A percentile compares a stretch with the other conserved stretches of the same genome.
phyloP scores from a whole-genome alignment of 495 filamentous ascomycete genomes.

The Neurospora sp. region DNA sequence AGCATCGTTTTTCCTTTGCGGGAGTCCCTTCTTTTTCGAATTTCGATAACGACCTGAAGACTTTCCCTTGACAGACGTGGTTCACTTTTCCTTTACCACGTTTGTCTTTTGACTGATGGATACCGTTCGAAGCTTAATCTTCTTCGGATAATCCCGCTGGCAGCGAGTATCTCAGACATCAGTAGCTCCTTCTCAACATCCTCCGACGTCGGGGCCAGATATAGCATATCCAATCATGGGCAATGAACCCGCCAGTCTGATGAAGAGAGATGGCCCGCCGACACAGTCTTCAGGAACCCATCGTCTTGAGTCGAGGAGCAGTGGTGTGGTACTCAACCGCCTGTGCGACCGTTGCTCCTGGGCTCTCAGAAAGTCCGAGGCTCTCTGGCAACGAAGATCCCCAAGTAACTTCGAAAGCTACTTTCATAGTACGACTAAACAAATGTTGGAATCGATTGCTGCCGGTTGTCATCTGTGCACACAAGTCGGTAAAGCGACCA shows the following conservation, averaged over 20 bases:
- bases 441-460: background rate
- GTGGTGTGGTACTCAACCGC: background rate
- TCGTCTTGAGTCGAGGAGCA: too few species aligned
- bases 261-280: too few species aligned
- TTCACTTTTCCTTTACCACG: background rate
- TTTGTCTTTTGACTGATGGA: background rate
- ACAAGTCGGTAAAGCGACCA: background rate
- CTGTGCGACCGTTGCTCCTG: background rate
- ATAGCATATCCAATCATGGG: too few species aligned
- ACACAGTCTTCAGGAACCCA: too few species aligned
- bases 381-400: too few species aligned
- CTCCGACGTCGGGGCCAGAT: too few species aligned
- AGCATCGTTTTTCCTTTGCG: background rate
- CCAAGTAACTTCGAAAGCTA: background rate
- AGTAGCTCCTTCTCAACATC: too few species aligned
- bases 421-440: background rate
- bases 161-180: too few species aligned
- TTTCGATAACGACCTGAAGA: background rate
- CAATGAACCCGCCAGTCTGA: too few species aligned
- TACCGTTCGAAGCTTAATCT: background rate
- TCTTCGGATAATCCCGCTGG: too few species aligned
- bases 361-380: background rate
- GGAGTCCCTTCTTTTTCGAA: too few species aligned
- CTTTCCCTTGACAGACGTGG: background rate
- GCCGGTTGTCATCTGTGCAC: background rate